Evolutionary conservation across 2,329 filamentous ascomycete species (phyloP).

Genomic region (Aspergillus proliferans): DNA sequence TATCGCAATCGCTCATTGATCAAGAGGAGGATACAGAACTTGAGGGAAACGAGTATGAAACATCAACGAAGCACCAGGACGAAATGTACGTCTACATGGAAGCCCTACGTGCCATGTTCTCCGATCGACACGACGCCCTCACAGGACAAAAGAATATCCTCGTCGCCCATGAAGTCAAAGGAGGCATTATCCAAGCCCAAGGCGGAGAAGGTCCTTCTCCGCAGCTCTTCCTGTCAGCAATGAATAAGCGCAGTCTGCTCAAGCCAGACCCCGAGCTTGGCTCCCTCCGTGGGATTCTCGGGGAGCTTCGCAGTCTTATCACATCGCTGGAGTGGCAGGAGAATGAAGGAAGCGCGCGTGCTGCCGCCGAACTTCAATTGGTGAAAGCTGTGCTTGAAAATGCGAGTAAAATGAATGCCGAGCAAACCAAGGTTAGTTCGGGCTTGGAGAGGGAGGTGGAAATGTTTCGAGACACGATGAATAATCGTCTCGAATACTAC

Average conservation of each 20-base stretch:
- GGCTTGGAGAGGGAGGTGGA: conserved; percentile 62
- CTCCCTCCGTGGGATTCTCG: conserved; percentile 65
- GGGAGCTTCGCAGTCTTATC: conserved; percentile 60
- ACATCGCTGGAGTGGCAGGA: conserved; percentile 55
- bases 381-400: conserved; percentile 57
- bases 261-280: conserved; percentile 45
- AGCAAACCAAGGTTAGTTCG: conserved; percentile 47
- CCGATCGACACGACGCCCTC: conserved; percentile 71
- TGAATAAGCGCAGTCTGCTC: conserved; percentile 40
- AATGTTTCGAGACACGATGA: conserved; percentile 71
- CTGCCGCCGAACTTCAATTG: conserved; percentile 58
- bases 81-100: conserved; percentile 83
- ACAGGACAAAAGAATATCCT: conserved; percentile 72
- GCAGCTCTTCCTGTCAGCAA: conserved; percentile 49
- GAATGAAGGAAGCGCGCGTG: conserved; percentile 49
- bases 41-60: conserved; percentile 84
- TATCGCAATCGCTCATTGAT: conserved; percentile 72
- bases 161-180: conserved; percentile 64
- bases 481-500: conserved; percentile 81
- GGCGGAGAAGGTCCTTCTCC: conserved; percentile 66
- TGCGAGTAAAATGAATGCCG: conserved; percentile 48
- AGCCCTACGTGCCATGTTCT: conserved; percentile 65
- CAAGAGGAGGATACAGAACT: conserved; percentile 68
- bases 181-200: conserved; percentile 55
- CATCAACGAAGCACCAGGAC: conserved; percentile 81